A percentile compares a stretch with the other conserved stretches of the same genome.
Evolutionary conservation across 768 basidiomycete genomes (phyloP).

Genomic region (Naganishia onofrii): DNA sequence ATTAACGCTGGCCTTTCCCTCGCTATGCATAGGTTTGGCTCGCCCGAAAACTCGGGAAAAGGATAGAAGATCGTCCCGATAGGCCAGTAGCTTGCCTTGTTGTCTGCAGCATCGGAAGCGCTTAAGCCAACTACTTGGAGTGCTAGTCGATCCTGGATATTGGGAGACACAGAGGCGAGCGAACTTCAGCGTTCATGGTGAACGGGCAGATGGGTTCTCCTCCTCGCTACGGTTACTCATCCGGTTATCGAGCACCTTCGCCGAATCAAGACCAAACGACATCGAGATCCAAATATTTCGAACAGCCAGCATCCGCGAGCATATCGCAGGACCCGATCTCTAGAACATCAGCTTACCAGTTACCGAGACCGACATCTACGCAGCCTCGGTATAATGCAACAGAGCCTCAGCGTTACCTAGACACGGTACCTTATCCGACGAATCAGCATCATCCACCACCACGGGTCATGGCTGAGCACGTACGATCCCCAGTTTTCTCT

Average conservation of each 20-base stretch:
- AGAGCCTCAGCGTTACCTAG: slow-evolving; percentile 3
- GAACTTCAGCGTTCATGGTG: background rate
- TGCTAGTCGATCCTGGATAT: background rate
- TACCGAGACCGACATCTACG: slow-evolving; percentile 3
- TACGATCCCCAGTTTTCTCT: background rate
- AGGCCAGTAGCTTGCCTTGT: background rate
- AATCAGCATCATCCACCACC: slow-evolving; percentile 1
- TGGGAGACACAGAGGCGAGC: background rate
- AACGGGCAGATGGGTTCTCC: slow-evolving; percentile 16
- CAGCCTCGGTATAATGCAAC: slow-evolving; percentile 3
- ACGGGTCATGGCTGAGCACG: background rate
- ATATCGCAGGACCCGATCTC: background rate
- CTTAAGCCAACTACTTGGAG: no score
- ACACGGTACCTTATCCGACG: background rate
- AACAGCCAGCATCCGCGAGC: background rate
- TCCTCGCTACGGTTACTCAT: background rate
- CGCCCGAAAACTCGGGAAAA: background rate
- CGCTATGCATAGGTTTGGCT: background rate
- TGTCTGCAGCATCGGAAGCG: no score
- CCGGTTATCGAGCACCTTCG: slow-evolving; percentile 10
- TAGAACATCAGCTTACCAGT: background rate
- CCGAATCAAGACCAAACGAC: background rate
- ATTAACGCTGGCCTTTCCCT: background rate
- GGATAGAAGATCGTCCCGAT: background rate
- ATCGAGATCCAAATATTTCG: background rate